Base-by-base conservation (phyloP, 805 yeast genomes). In the Cyberlindnera xishuangbannaensis region DNA sequence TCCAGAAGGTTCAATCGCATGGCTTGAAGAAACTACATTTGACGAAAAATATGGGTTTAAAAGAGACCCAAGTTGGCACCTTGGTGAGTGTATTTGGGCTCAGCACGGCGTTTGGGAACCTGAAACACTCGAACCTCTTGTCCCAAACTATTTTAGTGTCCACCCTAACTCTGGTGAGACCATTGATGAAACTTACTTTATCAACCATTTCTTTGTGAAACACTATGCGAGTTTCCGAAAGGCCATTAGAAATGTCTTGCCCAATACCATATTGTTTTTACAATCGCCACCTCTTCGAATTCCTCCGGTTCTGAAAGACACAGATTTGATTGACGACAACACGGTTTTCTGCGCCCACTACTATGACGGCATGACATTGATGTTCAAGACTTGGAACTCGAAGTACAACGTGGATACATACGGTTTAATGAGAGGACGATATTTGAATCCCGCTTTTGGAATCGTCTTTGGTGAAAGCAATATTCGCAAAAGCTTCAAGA, bases 361-460 rank as follows among this genome's bases (percentile, higher is more conserved):
- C 55, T 90, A 90, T 54, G 98, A 90, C 55, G 98, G 97, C 0
- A 71, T 90, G 77, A 83, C 97, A 2, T 62, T 90, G 23, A 79
- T 92, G 88, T 82, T 83, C 57, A 86, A 87, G 58, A 73, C 79
- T 5, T 92, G 98, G 98, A 84, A 83, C 50, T 65, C 76, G 21
- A 61, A 57, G 30, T 82, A 80, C 58, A 90, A 90, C 49, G 95
- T 88, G 8, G 95, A 92, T 50, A 86, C 95, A 0, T 59, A 86
- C 18, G 97, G 96, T 0, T 77, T 90, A 11, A 73, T 90, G 71
- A 67, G 97, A 34, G 84, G 83, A 2, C 62, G 71, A 35, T 88
- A 90, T 59, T 42, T 66, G 18, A 78, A 76, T 40, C 96, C 97
- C 0, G 66, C 73, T 0, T 65, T 81, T 39, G 80, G 86, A 2